A percentile compares a stretch with the other conserved stretches of the same genome.
Evolutionary conservation across 441 rosid genomes (phyloP).

Genomic region (Populus hybrid): DNA sequence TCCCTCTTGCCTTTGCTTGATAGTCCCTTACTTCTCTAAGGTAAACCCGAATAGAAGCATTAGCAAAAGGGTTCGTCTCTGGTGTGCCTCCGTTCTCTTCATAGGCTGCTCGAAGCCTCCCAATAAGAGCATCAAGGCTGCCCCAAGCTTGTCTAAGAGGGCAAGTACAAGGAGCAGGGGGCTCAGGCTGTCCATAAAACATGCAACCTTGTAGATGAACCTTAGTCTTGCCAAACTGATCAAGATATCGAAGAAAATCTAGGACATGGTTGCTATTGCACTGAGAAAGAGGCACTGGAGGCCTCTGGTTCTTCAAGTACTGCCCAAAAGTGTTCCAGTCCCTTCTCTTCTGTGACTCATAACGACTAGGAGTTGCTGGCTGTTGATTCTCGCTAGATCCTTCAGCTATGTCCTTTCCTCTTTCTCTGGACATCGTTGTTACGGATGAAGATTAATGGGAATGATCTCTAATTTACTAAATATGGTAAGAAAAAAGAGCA

Average conservation of each 20-base stretch:
- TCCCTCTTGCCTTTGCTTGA: conserved; percentile 79
- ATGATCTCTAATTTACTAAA: conserved; percentile 31
- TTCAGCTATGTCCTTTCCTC: conserved; percentile 43
- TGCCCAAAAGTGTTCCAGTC: conserved; percentile 87
- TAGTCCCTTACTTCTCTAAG: conserved; percentile 71
- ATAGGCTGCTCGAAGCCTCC: conserved; percentile 74
- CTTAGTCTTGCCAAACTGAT: conserved; percentile 81
- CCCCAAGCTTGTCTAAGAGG: conserved; percentile 90
- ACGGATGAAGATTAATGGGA: conserved; percentile 6
- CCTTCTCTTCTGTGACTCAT: conserved; percentile 75
- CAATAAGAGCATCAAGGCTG: conserved; percentile 85
- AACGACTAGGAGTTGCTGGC: conserved; percentile 54
- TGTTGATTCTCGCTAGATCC: conserved; percentile 33
- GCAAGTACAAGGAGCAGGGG: conserved; percentile 74
- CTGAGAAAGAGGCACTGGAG: conserved; percentile 61
- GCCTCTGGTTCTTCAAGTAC: conserved; percentile 69
- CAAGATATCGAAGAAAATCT: conserved; percentile 69
- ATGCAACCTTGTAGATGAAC: conserved; percentile 71
- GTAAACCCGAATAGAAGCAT: conserved; percentile 57
- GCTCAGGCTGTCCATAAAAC: conserved; percentile 77
- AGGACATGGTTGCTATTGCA: conserved; percentile 64
- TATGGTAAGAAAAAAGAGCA: conserved; percentile 25
- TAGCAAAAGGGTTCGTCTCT: conserved; percentile 74
- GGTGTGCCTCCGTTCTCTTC: conserved; percentile 80
- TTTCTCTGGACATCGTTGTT: conserved; percentile 31